These are phyloP conservation scores for Dioscorea alata DNA, from an alignment of 106 monocot genomes.

Conservation along the genomic window DNA sequence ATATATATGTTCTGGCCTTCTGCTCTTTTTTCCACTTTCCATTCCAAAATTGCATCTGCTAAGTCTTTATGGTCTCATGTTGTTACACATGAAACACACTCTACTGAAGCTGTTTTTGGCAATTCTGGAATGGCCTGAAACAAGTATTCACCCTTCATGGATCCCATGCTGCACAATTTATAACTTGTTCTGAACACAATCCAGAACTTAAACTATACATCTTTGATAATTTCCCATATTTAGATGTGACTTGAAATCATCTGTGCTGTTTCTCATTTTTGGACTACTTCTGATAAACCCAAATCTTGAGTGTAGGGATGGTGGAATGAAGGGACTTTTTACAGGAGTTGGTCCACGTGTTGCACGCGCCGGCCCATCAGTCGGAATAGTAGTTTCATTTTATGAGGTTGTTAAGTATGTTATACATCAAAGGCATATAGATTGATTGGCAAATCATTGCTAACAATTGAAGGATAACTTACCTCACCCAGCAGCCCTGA, in stretches of 20 bases:
- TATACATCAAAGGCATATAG: slow-evolving; percentile 47
- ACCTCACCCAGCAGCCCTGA: background rate
- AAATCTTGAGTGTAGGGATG: slow-evolving; percentile 42
- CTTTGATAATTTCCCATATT: no score
- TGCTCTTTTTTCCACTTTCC: no score
- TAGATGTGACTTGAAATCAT: no score
- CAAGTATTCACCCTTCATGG: no score
- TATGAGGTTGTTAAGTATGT: slow-evolving; percentile 89
- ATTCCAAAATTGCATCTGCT: no score
- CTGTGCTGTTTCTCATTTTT: background rate
- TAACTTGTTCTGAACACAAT: no score
- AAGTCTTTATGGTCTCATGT: no score
- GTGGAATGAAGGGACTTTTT: slow-evolving; percentile 78
- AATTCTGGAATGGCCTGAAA: no score
- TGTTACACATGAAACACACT: no score
- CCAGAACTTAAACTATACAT: background rate
- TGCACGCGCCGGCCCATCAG: slow-evolving; percentile 88
- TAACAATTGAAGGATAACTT: background rate
- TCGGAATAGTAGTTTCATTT: slow-evolving; percentile 91
- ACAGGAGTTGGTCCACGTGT: slow-evolving; percentile 87
- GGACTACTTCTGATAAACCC: background rate
- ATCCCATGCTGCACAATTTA: no score
- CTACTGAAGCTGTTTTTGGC: no score
- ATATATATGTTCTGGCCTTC: no score
- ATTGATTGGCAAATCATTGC: background rate